Evolutionary conservation across 352 stramenopile genomes (phyloP), one percentile per base, ranked within the genome.

Genomic region (Pythium rhizo-oryzae): DNA sequence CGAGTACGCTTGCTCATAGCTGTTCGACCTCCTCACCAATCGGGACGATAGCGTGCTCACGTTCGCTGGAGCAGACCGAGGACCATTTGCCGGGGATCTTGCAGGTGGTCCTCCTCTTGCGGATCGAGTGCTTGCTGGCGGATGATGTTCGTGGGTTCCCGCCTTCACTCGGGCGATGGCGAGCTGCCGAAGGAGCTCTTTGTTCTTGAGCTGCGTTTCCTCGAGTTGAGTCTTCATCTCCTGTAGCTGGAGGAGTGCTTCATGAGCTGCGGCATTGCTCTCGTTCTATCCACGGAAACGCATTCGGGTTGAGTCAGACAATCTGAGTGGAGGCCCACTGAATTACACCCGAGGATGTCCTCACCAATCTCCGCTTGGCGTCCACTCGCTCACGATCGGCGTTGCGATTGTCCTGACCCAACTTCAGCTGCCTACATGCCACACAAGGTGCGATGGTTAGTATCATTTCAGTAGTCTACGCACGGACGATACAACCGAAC

Each of bases 141-240:
- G 58, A 43, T 57, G 9, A 24, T 35, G 47, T 47, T 59, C 63
- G 15, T 59, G 23, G 21, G 25, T 52, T 0, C 64, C 67, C 21
- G 59, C 67, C 61, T 88, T 89, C 18, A 77, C 71, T 52, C 84
- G 70, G 0, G 82, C 75, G 39, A 94, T 84, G 4, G 86, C 86
- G 15, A 94, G 74, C 57, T 94, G 84, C 0, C 84, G 81, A 39
- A 92, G 65, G 4, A 94, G 65, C 33, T 94, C 84, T 25, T 84
- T 82, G 60, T 94, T 94, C 53, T 92, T 91, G 8, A 90, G 71
- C 43, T 94, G 81, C 3, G 72, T 75, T 46, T 91, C 81, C 41
- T 92, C 77, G 13, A 92, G 50, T 51, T 89, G 74, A 1, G 67
- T 68, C 61, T 89, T 89, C 70, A 87, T 82, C 28, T 80, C 72